Base-by-base conservation (phyloP, 2,329 filamentous ascomycete genomes). In the Ascochyta fabae region DNA sequence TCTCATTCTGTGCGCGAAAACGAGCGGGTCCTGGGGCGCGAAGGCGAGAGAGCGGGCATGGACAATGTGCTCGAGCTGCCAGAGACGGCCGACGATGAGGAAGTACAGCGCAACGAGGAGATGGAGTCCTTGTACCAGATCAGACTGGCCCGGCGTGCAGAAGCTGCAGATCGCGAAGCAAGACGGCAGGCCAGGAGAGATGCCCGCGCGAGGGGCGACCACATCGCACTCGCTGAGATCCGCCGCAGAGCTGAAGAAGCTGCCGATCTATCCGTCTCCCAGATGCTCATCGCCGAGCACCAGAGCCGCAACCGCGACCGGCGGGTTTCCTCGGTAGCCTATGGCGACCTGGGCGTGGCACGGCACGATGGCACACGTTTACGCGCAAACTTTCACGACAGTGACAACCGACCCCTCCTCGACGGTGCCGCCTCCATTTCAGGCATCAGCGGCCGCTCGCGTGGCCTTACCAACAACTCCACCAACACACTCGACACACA, bases 121-220 rank as follows among this genome's bases (percentile, higher is more conserved):
- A 98, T 98, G 95, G 90, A 95, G 59, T 86, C 90, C 0, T 77
- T 98, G 36, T 98, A 96, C 74, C 92, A 96, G 74, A 94, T 98
- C 56, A 88, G 95, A 12, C 72, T 90, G 12, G 87, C 91, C 16
- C 85, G 95, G 49, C 86, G 93, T 47, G 82, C 85, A 52, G 89
- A 96, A 72, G 82, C 88, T 35, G 85, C 86, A 4, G 92, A 95
- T 59, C 87, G 92, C 5, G 91, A 96, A 63, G 87, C 89, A 61
- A 81, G 90, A n/a, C 83, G 91, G 47, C 82, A 85, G 42, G 80
- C 86, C 53, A 83, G 91, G 26, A 80, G 86, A 27, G 90, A 92
- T 61, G 93, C 93, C 10, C 85, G 90, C 45, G 84, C 81, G 50
- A 82, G 88, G 46, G 88, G 89, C 45, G 92, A 96, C 75, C 74